Conservation (phyloP, 129 eudicot genomes). For the Flaveria ramosissima region DNA sequence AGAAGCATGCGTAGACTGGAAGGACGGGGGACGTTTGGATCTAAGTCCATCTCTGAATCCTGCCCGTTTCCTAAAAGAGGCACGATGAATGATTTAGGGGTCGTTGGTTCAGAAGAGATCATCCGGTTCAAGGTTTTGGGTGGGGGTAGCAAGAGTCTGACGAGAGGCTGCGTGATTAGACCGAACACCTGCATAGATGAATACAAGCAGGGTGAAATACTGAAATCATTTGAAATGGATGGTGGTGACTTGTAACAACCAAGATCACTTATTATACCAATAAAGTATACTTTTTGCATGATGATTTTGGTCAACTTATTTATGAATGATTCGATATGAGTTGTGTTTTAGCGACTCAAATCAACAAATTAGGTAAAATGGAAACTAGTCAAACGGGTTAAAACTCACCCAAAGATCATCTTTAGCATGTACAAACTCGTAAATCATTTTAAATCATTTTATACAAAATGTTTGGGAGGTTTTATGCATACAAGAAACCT, state of each 20-base stretch:
- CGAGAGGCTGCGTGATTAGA: conserved; percentile 77
- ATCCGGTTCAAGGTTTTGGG: conserved; percentile 47
- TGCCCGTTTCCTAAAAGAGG: conserved; percentile 64
- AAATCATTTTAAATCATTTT: neutral
- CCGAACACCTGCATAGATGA: conserved; percentile 71
- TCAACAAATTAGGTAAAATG: neutral
- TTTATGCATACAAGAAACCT: neutral
- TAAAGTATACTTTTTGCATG: neutral
- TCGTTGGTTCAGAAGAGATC: conserved; percentile 59
- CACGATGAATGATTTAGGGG: conserved; percentile 65
- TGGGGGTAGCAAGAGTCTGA: conserved; percentile 68
- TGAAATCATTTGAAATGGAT: neutral
- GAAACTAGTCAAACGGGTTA: neutral
- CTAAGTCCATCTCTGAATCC: conserved; percentile 50
- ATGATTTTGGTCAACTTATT: neutral
- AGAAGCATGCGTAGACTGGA: conserved; percentile 69
- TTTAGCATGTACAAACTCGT: neutral
- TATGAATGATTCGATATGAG: neutral
- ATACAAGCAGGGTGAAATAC: neutral
- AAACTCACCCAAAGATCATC: neutral
- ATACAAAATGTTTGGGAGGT: neutral
- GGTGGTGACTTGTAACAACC: neutral
- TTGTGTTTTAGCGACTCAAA: conserved; percentile 1
- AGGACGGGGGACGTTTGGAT: conserved; percentile 49
- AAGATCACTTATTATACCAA: neutral